Base-by-base conservation (phyloP, 2,329 filamentous ascomycete species). In the Sphaceloma murrayae region DNA sequence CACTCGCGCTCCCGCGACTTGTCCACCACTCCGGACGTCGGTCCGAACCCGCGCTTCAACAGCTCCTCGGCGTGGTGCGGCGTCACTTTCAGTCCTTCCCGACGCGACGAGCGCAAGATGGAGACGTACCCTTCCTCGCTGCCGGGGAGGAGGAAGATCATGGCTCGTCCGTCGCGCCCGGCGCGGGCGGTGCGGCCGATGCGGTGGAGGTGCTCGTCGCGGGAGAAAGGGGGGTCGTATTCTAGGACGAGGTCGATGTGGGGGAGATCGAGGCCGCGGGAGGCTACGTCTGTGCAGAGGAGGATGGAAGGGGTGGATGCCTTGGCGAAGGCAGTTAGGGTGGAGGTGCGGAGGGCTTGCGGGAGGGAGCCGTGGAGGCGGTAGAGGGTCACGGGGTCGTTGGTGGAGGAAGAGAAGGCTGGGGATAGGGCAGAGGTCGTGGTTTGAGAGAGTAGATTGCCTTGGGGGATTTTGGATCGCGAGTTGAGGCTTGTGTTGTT, bases 241-340 rank as follows among this genome's bases (percentile, higher is more conserved):
- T 98, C 91, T 46, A 98, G 76, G 39, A 98, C 87, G 14, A 95
- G 73, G 60, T 98, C 91, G 42, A 98, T 85, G 40, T 91, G 89
- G 1, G 89, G 89, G 11, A 98, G 77, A 69, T 98, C 91, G 31
- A 98, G 78, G 67, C 91, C 91, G 58, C 91, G 85, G 14, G 91
- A 91, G 9, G 91, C 86, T 40, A 98, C 91, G 58, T 98, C 91
- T 1, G 91, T 98, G 54, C 88, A 94, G 51, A 98, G 76, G 11
- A 98, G 74, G 3, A 98, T 77, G 0, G 83, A 81, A 0, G 89
- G 82, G 14, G 84, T 76, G 19, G 74, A 77, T 58, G 78, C 82
- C 31, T 73, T 73, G 2, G 82, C 75, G 64, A 94, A 98, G 2
- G 85, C 77, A 30, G 78, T 75, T 10, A 98, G 75, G 0, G 91